phyloP scores from a whole-genome alignment of 345 rosid species.

The Cardamine resedifolia region DNA sequence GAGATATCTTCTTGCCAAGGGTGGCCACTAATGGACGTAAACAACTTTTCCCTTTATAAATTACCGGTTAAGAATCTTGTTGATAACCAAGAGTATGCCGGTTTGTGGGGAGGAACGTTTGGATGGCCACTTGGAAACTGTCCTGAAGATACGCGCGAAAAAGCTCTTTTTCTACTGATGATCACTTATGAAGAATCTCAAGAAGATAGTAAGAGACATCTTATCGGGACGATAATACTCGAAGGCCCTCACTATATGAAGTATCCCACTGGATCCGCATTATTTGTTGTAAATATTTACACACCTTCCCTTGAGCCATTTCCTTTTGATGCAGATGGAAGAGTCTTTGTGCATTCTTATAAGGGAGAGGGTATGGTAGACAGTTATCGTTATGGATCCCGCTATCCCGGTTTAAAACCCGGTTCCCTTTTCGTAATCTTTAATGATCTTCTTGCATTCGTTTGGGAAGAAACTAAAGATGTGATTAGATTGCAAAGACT shows the following conservation, averaged over 20 bases:
- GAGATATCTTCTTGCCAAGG: constrained; percentile 70
- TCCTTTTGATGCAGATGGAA: constrained; percentile 64
- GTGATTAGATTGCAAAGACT: not conserved
- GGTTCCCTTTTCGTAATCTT: not conserved
- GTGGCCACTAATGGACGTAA: constrained; percentile 86
- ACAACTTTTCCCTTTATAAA: constrained; percentile 72
- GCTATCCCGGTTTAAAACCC: constrained; percentile 30
- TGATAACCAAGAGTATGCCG: constrained; percentile 65
- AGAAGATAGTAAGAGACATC: constrained; percentile 47
- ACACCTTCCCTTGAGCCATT: not conserved
- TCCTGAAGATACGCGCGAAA: constrained; percentile 67
- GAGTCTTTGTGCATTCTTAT: constrained; percentile 52
- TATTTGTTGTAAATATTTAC: not conserved
- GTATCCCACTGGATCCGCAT: not conserved
- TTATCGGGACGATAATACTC: constrained; percentile 81
- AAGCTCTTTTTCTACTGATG: constrained; percentile 74
- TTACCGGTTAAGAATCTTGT: constrained; percentile 52
- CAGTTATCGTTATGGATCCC: not conserved
- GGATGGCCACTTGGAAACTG: constrained; percentile 86
- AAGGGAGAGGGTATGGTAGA: constrained; percentile 22
- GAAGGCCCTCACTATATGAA: constrained; percentile 70
- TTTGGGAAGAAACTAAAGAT: not conserved
- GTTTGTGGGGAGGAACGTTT: constrained; percentile 86
- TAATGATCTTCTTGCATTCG: not conserved
- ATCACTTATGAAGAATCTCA: constrained; percentile 68